Percentiles rank a stretch among this genome's conserved stretches.
These are phyloP conservation scores for Senecio squalidus DNA, from an alignment of 140 eudicot genomes.

Conservation along the genomic window DNA sequence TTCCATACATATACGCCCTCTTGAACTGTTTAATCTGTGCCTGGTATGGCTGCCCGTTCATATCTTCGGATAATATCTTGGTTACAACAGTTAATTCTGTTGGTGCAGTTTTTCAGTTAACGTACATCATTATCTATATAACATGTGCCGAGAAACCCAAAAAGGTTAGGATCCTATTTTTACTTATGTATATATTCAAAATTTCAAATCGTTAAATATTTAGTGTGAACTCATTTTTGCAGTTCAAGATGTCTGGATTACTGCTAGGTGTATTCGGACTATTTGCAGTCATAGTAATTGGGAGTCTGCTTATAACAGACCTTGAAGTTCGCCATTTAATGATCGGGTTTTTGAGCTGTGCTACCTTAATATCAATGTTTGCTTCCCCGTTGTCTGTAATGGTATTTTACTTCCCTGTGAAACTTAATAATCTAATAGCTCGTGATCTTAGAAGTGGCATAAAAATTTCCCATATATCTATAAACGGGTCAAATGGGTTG, in stretches of 20 bases:
- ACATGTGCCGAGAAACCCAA: constrained; percentile 42
- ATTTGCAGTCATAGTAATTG: constrained; percentile 51
- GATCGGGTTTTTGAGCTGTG: constrained; percentile 68
- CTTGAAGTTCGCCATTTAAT: constrained; percentile 44
- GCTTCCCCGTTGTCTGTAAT: constrained; percentile 83
- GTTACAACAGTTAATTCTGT: constrained; percentile 76
- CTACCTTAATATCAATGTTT: constrained; percentile 86
- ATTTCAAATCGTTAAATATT: background rate
- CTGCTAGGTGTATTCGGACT: constrained; percentile 51
- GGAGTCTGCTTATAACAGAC: constrained; percentile 56
- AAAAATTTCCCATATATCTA: too few species aligned
- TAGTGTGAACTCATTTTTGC: constrained; percentile 24
- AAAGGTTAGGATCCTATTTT: constrained; percentile 43
- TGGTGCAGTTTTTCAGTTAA: constrained; percentile 71
- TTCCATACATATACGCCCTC: constrained; percentile 75
- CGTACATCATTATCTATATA: constrained; percentile 58
- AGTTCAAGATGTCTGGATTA: constrained; percentile 60
- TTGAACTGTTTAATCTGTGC: constrained; percentile 86
- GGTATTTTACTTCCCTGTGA: constrained; percentile 30
- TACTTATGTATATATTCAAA: background rate
- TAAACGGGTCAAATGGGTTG: too few species aligned
- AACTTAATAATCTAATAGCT: background rate
- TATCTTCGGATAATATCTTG: constrained; percentile 57
- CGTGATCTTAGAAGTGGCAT: too few species aligned
- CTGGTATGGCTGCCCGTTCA: constrained; percentile 83